Conservation (phyloP, 2,329 filamentous ascomycete genomes). For the Stagonosporopsis vannaccii region DNA sequence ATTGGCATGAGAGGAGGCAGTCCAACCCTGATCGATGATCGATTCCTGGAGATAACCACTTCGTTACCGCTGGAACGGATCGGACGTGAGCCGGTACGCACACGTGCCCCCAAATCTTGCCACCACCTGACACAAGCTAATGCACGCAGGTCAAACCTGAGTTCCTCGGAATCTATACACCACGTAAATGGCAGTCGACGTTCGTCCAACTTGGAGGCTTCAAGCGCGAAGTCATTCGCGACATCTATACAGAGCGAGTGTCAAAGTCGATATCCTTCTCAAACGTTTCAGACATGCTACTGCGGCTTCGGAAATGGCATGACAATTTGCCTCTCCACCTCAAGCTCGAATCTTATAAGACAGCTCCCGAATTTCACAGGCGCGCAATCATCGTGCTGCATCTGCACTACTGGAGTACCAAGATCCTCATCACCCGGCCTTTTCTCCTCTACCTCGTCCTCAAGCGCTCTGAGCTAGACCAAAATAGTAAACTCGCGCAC, state of each 20-base stretch:
- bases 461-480: slow-evolving; percentile 31
- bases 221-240: slow-evolving; percentile 45
- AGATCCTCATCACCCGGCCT: slow-evolving; percentile 43
- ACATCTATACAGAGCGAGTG: slow-evolving; percentile 44
- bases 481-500: slow-evolving; percentile 43
- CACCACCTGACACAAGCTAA: slow-evolving; percentile 5
- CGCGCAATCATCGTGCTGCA: slow-evolving; percentile 46
- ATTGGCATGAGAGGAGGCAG: slow-evolving; percentile 47
- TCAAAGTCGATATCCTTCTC: slow-evolving; percentile 44
- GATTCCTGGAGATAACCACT: slow-evolving; percentile 41
- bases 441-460: slow-evolving; percentile 47
- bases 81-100: slow-evolving; percentile 8
- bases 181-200: slow-evolving; percentile 42
- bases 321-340: slow-evolving; percentile 43
- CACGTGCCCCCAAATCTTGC: neutral
- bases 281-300: slow-evolving; percentile 41
- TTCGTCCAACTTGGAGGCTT: slow-evolving; percentile 41
- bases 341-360: slow-evolving; percentile 35
- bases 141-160: slow-evolving; percentile 27
- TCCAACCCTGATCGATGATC: slow-evolving; percentile 45
- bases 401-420: slow-evolving; percentile 47
- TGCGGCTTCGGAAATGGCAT: slow-evolving; percentile 46
- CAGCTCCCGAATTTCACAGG: slow-evolving; percentile 42
- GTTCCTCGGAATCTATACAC: slow-evolving; percentile 46
- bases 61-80: slow-evolving; percentile 44